phyloP scores from a whole-genome alignment of 352 stramenopile genomes.

The Phytopythium vexans region DNA sequence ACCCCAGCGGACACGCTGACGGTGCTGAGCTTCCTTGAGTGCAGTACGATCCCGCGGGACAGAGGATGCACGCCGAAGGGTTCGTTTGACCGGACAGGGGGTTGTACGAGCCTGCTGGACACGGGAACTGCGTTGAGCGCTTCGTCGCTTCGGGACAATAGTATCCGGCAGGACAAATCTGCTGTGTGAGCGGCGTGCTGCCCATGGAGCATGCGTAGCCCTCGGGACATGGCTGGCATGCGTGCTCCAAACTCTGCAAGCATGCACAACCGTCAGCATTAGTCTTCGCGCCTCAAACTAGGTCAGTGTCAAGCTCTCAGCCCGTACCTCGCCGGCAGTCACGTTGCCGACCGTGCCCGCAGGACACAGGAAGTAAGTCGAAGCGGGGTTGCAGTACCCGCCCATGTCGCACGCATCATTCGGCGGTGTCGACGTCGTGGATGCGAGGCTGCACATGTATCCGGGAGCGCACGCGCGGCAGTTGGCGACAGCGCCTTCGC shows the following conservation, averaged over 20 bases:
- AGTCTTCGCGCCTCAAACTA: background rate
- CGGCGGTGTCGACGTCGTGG: conserved; percentile 71
- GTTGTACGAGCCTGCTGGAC: conserved; percentile 86
- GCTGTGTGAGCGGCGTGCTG: conserved; percentile 54
- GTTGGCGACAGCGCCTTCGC: conserved; percentile 63
- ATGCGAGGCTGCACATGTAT: conserved; percentile 81
- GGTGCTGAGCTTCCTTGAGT: conserved; percentile 39
- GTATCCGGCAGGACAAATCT: conserved; percentile 61
- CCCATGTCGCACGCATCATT: conserved; percentile 87
- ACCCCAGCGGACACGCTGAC: conserved; percentile 64
- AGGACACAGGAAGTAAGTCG: conserved; percentile 83
- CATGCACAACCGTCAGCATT: conserved; percentile 6
- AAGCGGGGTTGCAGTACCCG: conserved; percentile 86
- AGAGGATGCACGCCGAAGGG: conserved; percentile 49
- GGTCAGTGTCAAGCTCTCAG: background rate
- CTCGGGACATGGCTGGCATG: conserved; percentile 68
- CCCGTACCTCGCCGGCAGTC: conserved; percentile 64
- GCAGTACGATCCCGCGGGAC: conserved; percentile 67
- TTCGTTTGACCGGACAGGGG: conserved; percentile 40
- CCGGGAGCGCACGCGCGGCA: conserved; percentile 62
- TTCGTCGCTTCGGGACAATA: conserved; percentile 74
- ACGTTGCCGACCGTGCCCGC: conserved; percentile 84
- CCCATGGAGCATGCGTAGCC: conserved; percentile 82
- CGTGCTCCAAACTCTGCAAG: conserved; percentile 69
- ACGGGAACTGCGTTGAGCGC: conserved; percentile 68